phyloP scores from a whole-genome alignment of 306 rosid species.

The Adenanthera pavonina region DNA sequence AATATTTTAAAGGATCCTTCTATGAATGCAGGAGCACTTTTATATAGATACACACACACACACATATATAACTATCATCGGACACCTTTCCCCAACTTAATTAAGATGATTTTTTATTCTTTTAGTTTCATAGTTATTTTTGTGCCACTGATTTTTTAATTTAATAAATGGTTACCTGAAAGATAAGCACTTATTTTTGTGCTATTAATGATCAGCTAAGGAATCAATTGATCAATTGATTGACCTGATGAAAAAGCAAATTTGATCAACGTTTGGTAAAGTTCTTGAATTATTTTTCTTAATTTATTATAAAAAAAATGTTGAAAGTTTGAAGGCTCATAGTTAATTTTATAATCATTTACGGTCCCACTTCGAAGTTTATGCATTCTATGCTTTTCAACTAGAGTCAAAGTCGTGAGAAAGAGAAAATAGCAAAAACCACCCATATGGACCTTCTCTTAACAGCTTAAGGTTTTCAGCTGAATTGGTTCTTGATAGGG shows the following conservation, averaged over 20 bases:
- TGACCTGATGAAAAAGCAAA: background rate
- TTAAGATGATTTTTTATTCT: too few species aligned
- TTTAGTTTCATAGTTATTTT: too few species aligned
- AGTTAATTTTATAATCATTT: background rate
- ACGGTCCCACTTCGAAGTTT: slow-evolving; percentile 17
- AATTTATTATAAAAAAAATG: background rate
- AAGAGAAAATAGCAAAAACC: background rate
- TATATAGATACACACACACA: too few species aligned
- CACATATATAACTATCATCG: too few species aligned
- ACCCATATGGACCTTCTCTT: background rate
- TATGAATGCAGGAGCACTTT: too few species aligned
- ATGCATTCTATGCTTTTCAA: background rate
- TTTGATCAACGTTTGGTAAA: too few species aligned
- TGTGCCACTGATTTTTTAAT: too few species aligned
- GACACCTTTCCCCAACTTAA: too few species aligned
- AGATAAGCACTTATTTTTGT: too few species aligned
- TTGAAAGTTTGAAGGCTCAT: background rate
- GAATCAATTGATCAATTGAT: background rate
- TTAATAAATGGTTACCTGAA: background rate
- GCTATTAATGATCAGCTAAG: background rate
- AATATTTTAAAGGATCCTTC: too few species aligned
- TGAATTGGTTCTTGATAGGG: background rate
- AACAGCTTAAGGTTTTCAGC: background rate
- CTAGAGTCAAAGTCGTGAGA: background rate
- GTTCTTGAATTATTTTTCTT: too few species aligned